Evolutionary conservation across 2,329 filamentous ascomycete species (phyloP).

Genomic region (Cladosporium colombiae): DNA sequence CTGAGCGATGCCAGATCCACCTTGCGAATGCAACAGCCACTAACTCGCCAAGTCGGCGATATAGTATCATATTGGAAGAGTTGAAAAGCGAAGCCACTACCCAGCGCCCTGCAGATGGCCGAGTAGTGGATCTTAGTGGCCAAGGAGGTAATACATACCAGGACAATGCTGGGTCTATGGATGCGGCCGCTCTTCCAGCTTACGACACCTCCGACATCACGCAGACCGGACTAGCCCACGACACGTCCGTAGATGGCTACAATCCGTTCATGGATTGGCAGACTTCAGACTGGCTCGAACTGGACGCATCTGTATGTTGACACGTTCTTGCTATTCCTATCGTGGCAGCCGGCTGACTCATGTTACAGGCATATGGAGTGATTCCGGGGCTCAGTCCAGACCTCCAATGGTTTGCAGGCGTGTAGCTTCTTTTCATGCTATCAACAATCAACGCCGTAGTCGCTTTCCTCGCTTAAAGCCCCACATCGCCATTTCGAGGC

Average conservation of each 20-base stretch:
- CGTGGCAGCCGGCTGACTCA: not conserved
- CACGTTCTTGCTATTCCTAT: not conserved
- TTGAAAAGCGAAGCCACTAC: slow-evolving; percentile 42
- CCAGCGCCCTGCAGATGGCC: not conserved
- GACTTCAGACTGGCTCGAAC: slow-evolving; percentile 39
- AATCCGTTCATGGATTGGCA: slow-evolving; percentile 36
- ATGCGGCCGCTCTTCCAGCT: not conserved
- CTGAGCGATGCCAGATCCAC: slow-evolving; percentile 49
- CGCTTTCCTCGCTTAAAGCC: no score
- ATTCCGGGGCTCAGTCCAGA: slow-evolving; percentile 18
- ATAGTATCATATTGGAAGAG: slow-evolving; percentile 52
- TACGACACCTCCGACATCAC: not conserved
- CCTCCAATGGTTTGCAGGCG: slow-evolving; percentile 14
- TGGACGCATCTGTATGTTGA: slow-evolving; percentile 36
- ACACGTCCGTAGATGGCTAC: slow-evolving; percentile 24
- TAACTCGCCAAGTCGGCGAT: slow-evolving; percentile 50
- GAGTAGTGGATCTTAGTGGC: not conserved
- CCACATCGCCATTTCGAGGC: no score
- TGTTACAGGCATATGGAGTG: slow-evolving; percentile 7
- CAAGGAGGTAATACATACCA: not conserved
- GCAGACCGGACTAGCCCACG: not conserved
- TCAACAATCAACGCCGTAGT: no score
- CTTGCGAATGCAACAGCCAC: slow-evolving; percentile 49
- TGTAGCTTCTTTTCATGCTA: not conserved
- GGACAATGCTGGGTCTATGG: not conserved